phyloP scores from a whole-genome alignment of 2,329 filamentous ascomycete genomes.

The Phaeosphaeriaceae sp. region DNA sequence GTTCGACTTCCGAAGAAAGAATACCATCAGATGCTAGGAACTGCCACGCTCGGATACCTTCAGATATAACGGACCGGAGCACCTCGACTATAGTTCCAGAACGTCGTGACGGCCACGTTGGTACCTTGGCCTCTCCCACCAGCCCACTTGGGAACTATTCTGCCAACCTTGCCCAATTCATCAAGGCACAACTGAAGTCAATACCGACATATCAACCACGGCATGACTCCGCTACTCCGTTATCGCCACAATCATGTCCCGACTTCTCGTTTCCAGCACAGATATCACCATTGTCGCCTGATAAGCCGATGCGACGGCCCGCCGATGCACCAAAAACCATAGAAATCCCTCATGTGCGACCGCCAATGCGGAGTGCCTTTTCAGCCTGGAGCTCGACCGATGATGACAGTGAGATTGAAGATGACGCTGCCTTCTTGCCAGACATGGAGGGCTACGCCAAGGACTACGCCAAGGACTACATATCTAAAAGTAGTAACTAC shows the following conservation, averaged over 20 bases:
- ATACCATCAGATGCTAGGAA: constrained; percentile 13
- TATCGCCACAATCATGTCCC: constrained; percentile 40
- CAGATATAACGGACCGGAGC: constrained; percentile 39
- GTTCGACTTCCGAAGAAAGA: constrained; percentile 15
- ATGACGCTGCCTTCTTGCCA: constrained; percentile 29
- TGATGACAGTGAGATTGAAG: constrained; percentile 37
- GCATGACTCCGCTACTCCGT: constrained; percentile 22
- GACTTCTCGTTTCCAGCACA: constrained; percentile 31
- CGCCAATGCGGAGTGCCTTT: constrained; percentile 43
- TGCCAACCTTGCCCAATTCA: constrained; percentile 45
- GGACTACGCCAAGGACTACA: too few species aligned
- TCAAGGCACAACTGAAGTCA: constrained; percentile 41
- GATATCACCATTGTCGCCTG: constrained; percentile 31
- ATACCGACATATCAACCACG: constrained; percentile 39
- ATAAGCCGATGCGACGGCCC: constrained; percentile 18
- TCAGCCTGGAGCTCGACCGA: constrained; percentile 48
- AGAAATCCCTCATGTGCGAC: constrained; percentile 39
- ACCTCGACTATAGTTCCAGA: constrained; percentile 36
- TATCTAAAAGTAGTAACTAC: constrained; percentile 26
- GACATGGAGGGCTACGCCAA: constrained; percentile 10
- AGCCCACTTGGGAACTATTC: constrained; percentile 42
- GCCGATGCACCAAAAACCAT: constrained; percentile 32
- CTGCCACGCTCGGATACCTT: constrained; percentile 36
- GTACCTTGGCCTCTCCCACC: constrained; percentile 10
- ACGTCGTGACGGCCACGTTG: constrained; percentile 9